Percentiles rank a stretch among this genome's conserved stretches.
These are phyloP conservation scores for Lindgomyces ingoldianus DNA, from an alignment of 495 filamentous ascomycete species.

Conservation along the genomic window DNA sequence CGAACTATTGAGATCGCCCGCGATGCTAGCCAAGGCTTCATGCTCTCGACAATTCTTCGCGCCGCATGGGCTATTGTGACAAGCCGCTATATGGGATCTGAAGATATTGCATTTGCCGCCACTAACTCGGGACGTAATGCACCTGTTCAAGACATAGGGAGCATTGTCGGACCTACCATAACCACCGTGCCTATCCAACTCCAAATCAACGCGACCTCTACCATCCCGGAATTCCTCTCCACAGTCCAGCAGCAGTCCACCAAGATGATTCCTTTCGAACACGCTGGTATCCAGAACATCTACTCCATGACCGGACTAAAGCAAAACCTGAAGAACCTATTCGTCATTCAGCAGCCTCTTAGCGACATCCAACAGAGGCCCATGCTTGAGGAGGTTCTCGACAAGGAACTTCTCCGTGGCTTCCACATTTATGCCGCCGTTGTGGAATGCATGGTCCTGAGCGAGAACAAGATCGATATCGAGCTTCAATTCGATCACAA, in stretches of 20 bases:
- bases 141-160: conserved; percentile 20
- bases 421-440: conserved; percentile 26
- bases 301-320: conserved; percentile 10
- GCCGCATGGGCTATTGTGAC: conserved; percentile 46
- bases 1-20: conserved; percentile 11
- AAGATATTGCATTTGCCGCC: conserved; percentile 38
- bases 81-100: conserved; percentile 30
- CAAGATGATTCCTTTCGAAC: conserved; percentile 50
- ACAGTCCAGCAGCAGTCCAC: conserved; percentile 43
- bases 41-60: conserved; percentile 36
- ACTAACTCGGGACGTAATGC: conserved; percentile 27
- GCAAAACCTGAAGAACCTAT: conserved; percentile 27
- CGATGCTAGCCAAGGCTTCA: conserved; percentile 9
- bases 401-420: conserved; percentile 25
- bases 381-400: conserved; percentile 25
- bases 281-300: conserved; percentile 49
- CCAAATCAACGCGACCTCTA: conserved; percentile 4
- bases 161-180: conserved; percentile 27
- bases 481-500: conserved; percentile 27
- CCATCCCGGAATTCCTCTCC: conserved; percentile 11
- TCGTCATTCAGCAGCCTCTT: conserved; percentile 24
- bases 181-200: conserved; percentile 30
- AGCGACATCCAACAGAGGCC: conserved; percentile 2
- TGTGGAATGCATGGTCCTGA: conserved; percentile 26
- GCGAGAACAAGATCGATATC: conserved; percentile 19